phyloP scores from a whole-genome alignment of 2,329 filamentous ascomycete species.

The Calcarisporium arbuscula region DNA sequence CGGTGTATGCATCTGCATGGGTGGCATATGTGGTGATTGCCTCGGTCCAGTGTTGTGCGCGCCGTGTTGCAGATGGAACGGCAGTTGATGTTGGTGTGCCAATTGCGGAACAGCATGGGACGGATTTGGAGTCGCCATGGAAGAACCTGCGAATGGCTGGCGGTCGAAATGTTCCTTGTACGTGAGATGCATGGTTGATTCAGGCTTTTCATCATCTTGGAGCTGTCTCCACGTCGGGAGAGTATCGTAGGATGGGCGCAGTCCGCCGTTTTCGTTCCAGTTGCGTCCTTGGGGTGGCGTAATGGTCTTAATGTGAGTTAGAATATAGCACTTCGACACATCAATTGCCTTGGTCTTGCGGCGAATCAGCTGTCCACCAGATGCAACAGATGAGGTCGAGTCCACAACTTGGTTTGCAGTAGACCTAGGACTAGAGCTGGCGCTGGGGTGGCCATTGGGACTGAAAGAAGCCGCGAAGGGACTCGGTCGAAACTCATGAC shows the following conservation, averaged over 20 bases:
- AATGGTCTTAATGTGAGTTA: conserved; percentile 48
- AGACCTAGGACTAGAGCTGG: conserved; percentile 66
- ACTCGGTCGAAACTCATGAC: conserved; percentile 78
- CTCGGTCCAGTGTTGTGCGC: conserved; percentile 61
- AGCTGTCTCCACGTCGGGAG: conserved; percentile 75
- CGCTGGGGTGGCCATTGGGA: conserved; percentile 59
- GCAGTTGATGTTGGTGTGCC: conserved; percentile 77
- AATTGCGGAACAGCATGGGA: conserved; percentile 65
- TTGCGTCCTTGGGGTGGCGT: conserved; percentile 49
- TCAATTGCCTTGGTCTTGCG: conserved; percentile 69
- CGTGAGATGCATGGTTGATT: conserved; percentile 57
- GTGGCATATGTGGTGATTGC: conserved; percentile 68
- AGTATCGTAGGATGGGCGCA: conserved; percentile 79
- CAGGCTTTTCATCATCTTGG: conserved; percentile 63
- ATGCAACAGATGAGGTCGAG: conserved; percentile 12
- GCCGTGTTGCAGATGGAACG: conserved; percentile 73
- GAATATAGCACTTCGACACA: conserved; percentile 58
- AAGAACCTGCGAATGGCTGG: conserved; percentile 46
- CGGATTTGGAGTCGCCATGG: conserved; percentile 63
- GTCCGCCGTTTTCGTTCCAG: conserved; percentile 72
- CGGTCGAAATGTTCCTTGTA: conserved; percentile 78
- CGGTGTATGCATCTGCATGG: conserved; percentile 69
- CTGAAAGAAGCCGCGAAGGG: conserved; percentile 76
- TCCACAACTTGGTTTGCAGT: conserved; percentile 41
- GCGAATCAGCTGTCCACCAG: conserved; percentile 47